phyloP scores from a whole-genome alignment of 495 filamentous ascomycete species.

The Penicillium samsonianum region DNA sequence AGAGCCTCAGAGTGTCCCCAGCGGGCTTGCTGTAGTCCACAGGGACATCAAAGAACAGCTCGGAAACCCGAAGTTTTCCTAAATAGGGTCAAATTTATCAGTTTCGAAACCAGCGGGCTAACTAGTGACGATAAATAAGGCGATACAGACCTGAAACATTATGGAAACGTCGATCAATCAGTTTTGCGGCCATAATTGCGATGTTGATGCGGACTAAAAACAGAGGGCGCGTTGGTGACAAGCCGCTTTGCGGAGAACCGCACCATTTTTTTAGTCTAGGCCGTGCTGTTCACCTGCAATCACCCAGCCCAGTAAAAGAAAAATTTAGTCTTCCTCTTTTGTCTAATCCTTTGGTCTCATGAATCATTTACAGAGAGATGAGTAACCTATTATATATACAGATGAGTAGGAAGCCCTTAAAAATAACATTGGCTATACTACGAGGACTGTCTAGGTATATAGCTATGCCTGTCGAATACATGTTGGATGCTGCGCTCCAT shows the following conservation, averaged over 20 bases:
- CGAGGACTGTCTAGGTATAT: not conserved
- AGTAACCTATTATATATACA: not conserved
- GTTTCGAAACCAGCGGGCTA: not conserved
- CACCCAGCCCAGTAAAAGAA: not conserved
- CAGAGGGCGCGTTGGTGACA: constrained; percentile 3
- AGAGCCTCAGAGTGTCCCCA: constrained; percentile 65
- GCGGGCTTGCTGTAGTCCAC: constrained; percentile 67
- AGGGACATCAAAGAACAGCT: constrained; percentile 85
- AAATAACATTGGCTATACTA: not conserved
- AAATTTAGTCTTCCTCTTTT: not conserved
- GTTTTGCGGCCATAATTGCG: constrained; percentile 42
- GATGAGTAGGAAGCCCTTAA: not conserved
- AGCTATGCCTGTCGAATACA: not conserved
- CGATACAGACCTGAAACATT: constrained; percentile 44
- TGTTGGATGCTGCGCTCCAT: not conserved
- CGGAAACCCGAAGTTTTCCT: constrained; percentile 76
- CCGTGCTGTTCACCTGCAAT: not conserved
- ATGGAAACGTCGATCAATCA: constrained; percentile 46
- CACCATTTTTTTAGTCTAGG: not conserved
- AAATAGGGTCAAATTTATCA: constrained; percentile 9
- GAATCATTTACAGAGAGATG: not conserved
- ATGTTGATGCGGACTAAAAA: constrained; percentile 4
- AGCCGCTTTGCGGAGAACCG: constrained; percentile 12
- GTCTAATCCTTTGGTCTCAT: not conserved
- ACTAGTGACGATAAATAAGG: not conserved